Conservation (phyloP, 2,329 filamentous ascomycete genomes). For the Dryadomyces quercus-mongolicae region DNA sequence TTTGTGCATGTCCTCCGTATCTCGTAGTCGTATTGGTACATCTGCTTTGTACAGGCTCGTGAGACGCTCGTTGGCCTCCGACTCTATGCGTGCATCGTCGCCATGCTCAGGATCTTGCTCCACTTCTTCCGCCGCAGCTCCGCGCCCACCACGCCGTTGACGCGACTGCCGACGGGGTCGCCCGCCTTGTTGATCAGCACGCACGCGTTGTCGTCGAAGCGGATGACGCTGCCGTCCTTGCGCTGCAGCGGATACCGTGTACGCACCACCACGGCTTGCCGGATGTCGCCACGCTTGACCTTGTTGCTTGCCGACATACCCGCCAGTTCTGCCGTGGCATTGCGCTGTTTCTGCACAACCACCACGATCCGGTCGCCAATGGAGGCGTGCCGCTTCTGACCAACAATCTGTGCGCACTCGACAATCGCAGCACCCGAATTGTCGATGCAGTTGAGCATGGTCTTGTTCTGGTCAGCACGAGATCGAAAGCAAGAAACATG, state of each 20-base stretch:
- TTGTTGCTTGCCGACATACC: conserved; percentile 72
- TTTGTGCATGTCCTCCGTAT: background rate
- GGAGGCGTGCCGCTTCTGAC: conserved; percentile 76
- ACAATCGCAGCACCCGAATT: conserved; percentile 96
- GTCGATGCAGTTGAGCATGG: conserved; percentile 99
- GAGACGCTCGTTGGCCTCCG: too few relatives aligned
- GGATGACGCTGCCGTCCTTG: conserved; percentile 77
- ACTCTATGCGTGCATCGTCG: conserved; percentile 55
- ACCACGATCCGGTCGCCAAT: conserved; percentile 96
- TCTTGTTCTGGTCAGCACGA: conserved; percentile 37
- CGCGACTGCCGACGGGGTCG: conserved; percentile 83
- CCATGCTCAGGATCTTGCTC: conserved; percentile 96
- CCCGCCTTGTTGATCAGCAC: conserved; percentile 95
- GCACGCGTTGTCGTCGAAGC: conserved; percentile 96
- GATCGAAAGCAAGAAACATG: too few relatives aligned
- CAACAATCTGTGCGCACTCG: conserved; percentile 88
- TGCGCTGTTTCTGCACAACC: conserved; percentile 93
- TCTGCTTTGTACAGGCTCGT: background rate
- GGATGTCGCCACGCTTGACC: conserved; percentile 90
- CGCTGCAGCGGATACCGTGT: conserved; percentile 80
- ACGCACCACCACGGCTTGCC: conserved; percentile 89
- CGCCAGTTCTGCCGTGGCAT: conserved; percentile 59
- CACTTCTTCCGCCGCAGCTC: conserved; percentile 89
- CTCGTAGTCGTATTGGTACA: background rate
- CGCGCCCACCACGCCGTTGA: conserved; percentile 82